phyloP scores from a whole-genome alignment of 768 basidiomycete genomes.

The Sporobolomyces phaffii region DNA sequence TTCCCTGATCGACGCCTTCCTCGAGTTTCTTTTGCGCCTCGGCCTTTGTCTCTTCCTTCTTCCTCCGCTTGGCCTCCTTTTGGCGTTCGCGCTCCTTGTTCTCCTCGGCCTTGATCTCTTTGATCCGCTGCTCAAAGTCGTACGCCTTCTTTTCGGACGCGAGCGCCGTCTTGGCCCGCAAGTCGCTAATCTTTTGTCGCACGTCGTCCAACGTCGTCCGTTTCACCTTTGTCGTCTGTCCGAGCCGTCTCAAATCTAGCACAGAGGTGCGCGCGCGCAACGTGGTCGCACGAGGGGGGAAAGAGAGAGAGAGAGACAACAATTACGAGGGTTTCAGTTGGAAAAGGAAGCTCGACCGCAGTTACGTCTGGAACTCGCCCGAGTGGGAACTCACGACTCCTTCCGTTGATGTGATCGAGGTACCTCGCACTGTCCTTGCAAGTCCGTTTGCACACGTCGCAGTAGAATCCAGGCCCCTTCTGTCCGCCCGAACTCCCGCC shows the following conservation, averaged over 20 bases:
- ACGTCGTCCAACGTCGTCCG: conserved; percentile 90
- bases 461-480: conserved; percentile 88
- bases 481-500: conserved; percentile 64
- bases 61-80: conserved; percentile 55
- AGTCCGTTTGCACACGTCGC: conserved; percentile 81
- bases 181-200: conserved; percentile 74
- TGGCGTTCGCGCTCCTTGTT: conserved; percentile 38
- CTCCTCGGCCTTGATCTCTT: conserved; percentile 54
- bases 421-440: conserved; percentile 93
- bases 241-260: conserved; percentile 80
- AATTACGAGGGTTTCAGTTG: too few species aligned
- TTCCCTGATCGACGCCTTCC: conserved; percentile 56
- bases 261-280: background rate
- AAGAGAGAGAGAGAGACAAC: too few species aligned
- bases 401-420: conserved; percentile 89
- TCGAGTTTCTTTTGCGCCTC: conserved; percentile 59
- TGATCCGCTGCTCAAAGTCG: conserved; percentile 85
- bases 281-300: background rate
- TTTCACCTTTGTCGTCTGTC: conserved; percentile 88
- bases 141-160: conserved; percentile 78
- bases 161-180: conserved; percentile 81
- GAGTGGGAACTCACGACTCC: conserved; percentile 64
- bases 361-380: too few species aligned
- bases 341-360: too few species aligned
- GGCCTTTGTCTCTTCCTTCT: conserved; percentile 72